Evolutionary conservation across 768 basidiomycete genomes (phyloP), one percentile per base, ranked within the genome.

Genomic region (Rhizopogon salebrosus): DNA sequence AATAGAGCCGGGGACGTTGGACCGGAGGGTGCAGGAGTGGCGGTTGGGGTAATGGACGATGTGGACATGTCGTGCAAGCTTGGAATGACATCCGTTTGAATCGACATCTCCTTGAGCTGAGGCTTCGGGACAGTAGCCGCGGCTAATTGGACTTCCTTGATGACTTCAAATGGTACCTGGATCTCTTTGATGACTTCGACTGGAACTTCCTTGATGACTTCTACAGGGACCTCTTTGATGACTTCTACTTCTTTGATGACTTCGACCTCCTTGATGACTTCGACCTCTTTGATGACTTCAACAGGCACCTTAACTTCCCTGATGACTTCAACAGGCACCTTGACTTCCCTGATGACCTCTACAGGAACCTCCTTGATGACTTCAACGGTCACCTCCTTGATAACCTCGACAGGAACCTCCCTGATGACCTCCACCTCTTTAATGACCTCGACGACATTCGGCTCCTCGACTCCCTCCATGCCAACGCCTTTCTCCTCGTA

Each of bases 21-120:
- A 7, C 62, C 49, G 1, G 62, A 50, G n/a, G 66, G 50, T 14
- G 69, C 65, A 16, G 71, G 62, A 13, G 72, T 64, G 48, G 72
- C 63, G 54, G 72, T 41, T 35, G 73, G 59, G 31, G 73, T 59
- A 60, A 64, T 53, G 49, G 70, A 68, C 52, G 69, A 56, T 38
- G 56, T 60, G 48, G 59, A 71, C 40, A 50, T 58, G 51, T 57
- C 64, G 51, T 52, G 69, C 52, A 43, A 63, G 11, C 53, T 57
- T 4, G 74, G 70, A n/a, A 67, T 56, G 20, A 60, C 48, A 55
- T 93, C 91, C 1, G 90, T 92, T 71, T 93, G 90, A 31, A 85
- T 82, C 3, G 83, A 87, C 54, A 83, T 87, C 59, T 93, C 90
- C 63, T 75, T 83, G 29, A 80, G 69, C 59, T 89, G 84, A 0